phyloP scores from a whole-genome alignment of 768 basidiomycete genomes.

The Boletus sp. region DNA sequence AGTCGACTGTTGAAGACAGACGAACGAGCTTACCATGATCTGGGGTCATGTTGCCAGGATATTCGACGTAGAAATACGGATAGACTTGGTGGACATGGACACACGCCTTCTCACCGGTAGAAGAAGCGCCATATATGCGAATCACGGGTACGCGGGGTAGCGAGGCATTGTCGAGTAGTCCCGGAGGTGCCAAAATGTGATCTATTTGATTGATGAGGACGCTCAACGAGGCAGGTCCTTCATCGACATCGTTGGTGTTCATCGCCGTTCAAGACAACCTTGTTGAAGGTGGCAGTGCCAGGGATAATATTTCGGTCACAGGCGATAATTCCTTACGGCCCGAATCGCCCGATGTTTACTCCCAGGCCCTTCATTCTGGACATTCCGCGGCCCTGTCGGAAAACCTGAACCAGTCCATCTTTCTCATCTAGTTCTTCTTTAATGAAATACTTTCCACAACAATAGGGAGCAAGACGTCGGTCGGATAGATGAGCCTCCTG shows the following conservation, averaged over 20 bases:
- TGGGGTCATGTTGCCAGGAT: conserved; percentile 62
- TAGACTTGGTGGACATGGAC: conserved; percentile 91
- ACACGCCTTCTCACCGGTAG: conserved; percentile 73
- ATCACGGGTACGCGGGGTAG: conserved; percentile 75
- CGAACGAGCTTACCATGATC: conserved; percentile 49
- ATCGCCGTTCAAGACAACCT: background rate
- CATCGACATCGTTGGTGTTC: background rate
- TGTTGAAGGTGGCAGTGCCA: background rate
- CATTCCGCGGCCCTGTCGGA: too few species aligned
- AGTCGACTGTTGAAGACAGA: background rate
- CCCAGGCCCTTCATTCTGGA: too few species aligned
- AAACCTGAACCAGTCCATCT: background rate
- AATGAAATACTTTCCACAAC: too few species aligned
- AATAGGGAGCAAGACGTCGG: too few species aligned
- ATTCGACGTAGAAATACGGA: conserved; percentile 92
- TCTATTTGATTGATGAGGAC: conserved; percentile 62
- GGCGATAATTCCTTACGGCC: too few species aligned
- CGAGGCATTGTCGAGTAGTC: conserved; percentile 59
- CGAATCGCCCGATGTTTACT: too few species aligned
- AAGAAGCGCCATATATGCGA: conserved; percentile 83
- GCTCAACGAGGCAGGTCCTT: conserved; percentile 31
- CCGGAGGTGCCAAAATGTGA: conserved; percentile 55
- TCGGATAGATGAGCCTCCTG: background rate
- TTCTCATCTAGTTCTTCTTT: background rate
- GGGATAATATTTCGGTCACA: too few species aligned